Conservation (phyloP, 148 eudicot genomes). For the Nepenthes mirabilis region DNA sequence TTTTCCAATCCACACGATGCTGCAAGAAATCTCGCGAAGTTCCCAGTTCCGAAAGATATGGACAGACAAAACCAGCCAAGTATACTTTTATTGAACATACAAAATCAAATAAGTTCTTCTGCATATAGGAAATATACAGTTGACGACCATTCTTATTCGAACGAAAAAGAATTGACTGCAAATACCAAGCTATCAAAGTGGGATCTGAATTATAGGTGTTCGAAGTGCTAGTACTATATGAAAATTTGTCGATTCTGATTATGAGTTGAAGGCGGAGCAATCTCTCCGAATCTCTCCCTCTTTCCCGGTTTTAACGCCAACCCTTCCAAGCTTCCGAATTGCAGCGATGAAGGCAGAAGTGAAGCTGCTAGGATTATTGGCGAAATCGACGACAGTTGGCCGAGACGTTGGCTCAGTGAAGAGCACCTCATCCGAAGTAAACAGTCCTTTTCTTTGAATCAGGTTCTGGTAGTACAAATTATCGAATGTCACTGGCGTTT, state of each 20-base stretch:
- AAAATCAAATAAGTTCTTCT: too few species aligned
- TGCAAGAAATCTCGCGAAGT: too few species aligned
- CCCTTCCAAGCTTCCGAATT: conserved; percentile 56
- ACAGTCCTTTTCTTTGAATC: conserved; percentile 41
- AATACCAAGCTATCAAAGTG: too few species aligned
- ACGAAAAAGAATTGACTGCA: too few species aligned
- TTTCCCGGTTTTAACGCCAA: conserved; percentile 54
- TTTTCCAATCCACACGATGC: too few species aligned
- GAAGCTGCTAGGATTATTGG: conserved; percentile 20
- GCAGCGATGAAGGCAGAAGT: conserved; percentile 38
- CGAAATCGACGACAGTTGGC: conserved; percentile 12
- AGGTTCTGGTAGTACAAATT: conserved; percentile 44
- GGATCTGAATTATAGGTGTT: too few species aligned
- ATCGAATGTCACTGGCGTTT: conserved; percentile 32
- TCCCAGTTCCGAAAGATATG: too few species aligned
- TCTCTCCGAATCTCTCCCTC: conserved; percentile 61
- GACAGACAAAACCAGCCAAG: too few species aligned
- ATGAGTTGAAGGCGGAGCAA: conserved; percentile 52
- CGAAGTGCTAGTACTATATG: too few species aligned
- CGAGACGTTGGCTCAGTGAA: conserved; percentile 24
- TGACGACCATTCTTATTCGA: too few species aligned
- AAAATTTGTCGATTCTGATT: not conserved
- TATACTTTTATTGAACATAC: too few species aligned
- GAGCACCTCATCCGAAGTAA: conserved; percentile 43
- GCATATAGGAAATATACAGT: too few species aligned